Evolutionary conservation across 805 yeast species (phyloP), one percentile per base, ranked within the genome.

Genomic region (Wickerhamomyces ciferrii): DNA sequence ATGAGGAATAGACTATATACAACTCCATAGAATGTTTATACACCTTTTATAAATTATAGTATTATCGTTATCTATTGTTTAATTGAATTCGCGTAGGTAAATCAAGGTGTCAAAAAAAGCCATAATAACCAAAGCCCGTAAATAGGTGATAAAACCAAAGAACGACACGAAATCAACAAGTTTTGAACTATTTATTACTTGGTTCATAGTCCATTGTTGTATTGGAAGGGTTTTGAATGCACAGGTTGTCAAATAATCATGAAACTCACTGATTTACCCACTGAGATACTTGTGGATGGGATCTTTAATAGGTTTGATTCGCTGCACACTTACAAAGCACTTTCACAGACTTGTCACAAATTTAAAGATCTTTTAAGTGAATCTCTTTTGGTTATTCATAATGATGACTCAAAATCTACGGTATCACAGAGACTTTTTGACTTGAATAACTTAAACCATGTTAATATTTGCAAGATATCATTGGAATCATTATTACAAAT

Each of bases 1-100:
- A 73, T 23, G 68, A 71, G 1, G 74, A 70, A 13, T 34, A 43
- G 69, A 65, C 19, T 69, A 41, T 24, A 15, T 38, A 37, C n/a
- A n/a, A n/a, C n/a, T n/a, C n/a, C n/a, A n/a, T n/a, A n/a, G n/a
- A n/a, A n/a, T n/a, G n/a, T n/a, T n/a, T n/a, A n/a, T n/a, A n/a
- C n/a, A n/a, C n/a, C n/a, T n/a, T n/a, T n/a, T n/a, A n/a, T n/a
- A n/a, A n/a, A n/a, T n/a, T n/a, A n/a, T n/a, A n/a, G n/a, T n/a
- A n/a, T n/a, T n/a, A n/a, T n/a, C n/a, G n/a, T n/a, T n/a, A n/a
- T n/a, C n/a, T n/a, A n/a, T n/a, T n/a, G n/a, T n/a, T n/a, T n/a
- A n/a, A n/a, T n/a, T n/a, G n/a, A n/a, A n/a, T n/a, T n/a, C n/a
- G n/a, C n/a, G n/a, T n/a, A n/a, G n/a, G n/a, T n/a, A n/a, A n/a